These are phyloP conservation scores for Aspergillus sclerotioniger DNA, from an alignment of 495 filamentous ascomycete species.

Conservation along the genomic window DNA sequence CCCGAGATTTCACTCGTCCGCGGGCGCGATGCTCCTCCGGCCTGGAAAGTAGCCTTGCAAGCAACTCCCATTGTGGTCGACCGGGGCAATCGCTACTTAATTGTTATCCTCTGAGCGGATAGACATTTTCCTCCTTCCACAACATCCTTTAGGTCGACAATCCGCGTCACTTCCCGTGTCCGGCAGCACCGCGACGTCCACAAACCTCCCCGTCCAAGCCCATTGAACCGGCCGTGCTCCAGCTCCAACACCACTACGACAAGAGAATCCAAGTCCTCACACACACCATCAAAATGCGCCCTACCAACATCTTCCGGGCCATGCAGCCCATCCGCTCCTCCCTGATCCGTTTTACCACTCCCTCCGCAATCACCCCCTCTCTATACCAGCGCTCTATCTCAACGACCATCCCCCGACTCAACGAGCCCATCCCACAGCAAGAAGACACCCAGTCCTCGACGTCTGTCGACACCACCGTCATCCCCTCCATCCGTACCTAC, in stretches of 20 bases:
- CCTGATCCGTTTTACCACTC: conserved; percentile 26
- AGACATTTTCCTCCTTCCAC: background rate
- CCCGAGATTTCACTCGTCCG: conserved; percentile 16
- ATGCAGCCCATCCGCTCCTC: conserved; percentile 37
- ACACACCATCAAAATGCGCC: conserved; percentile 26
- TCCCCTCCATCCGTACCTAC: conserved; percentile 38
- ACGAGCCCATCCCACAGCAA: conserved; percentile 15
- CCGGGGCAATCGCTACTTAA: background rate
- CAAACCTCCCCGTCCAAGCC: background rate
- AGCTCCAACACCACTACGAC: background rate
- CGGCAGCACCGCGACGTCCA: background rate
- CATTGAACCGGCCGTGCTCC: background rate
- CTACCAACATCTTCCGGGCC: conserved; percentile 36
- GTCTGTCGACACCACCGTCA: conserved; percentile 9
- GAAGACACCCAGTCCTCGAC: conserved; percentile 5
- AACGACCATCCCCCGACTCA: conserved; percentile 16
- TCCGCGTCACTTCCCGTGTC: background rate
- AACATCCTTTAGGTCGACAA: background rate
- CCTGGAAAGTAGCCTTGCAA: background rate
- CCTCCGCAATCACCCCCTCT: conserved; percentile 25
- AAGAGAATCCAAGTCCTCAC: background rate
- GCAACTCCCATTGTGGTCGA: background rate
- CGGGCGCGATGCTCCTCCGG: conserved; percentile 9
- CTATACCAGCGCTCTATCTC: conserved; percentile 21
- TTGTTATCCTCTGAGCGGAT: background rate